Base-by-base conservation (phyloP, 768 basidiomycete species). In the Hysterangium stoloniferum region DNA sequence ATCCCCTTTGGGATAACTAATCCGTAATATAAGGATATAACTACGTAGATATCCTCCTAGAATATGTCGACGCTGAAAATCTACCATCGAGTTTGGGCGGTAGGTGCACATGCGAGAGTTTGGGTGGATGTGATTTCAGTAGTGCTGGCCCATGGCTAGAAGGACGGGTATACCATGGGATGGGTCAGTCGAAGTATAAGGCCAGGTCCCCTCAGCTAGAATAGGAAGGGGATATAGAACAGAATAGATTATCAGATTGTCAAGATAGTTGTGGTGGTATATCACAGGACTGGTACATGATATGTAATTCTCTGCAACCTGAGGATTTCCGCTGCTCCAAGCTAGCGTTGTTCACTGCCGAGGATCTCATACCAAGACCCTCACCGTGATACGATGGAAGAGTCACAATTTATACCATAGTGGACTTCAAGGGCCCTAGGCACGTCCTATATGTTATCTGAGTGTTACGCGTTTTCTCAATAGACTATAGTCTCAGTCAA, bases 141-240 rank as follows among this genome's bases (percentile, higher is more conserved):
- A 76, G 76, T 31, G 80, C 73, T 1, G 85, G 85, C 4, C 85
- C 84, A 24, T 86, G 85, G 85, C 66, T 79, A 65, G 77, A 82
- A 24, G 80, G 78, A 2, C n/a, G 35, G 20, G 35, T 7, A 3
- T 37, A n/a, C 35, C n/a, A 37, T n/a, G 35, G 35, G 20, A n/a
- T n/a, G 35, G 35, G 35, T n/a, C 35, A n/a, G n/a, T 37, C 35
- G n/a, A 3, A 7, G 20, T 37, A n/a, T 20, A 37, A 37, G 35
- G n/a, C 35, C n/a, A 37, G 20, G 35, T 37, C 35, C n/a, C 35
- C n/a, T n/a, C 35, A 37, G 20, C n/a, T n/a, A 20, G 20, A n/a
- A 37, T n/a, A 37, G n/a, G 35, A 20, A 37, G 35, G 35, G 20
- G 35, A 37, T 5, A 37, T 3, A 20, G 7, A 37, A 37, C n/a